These are phyloP conservation scores for Melampsora americana DNA, from an alignment of 1,284 basidiomycete genomes.

Conservation along the genomic window DNA sequence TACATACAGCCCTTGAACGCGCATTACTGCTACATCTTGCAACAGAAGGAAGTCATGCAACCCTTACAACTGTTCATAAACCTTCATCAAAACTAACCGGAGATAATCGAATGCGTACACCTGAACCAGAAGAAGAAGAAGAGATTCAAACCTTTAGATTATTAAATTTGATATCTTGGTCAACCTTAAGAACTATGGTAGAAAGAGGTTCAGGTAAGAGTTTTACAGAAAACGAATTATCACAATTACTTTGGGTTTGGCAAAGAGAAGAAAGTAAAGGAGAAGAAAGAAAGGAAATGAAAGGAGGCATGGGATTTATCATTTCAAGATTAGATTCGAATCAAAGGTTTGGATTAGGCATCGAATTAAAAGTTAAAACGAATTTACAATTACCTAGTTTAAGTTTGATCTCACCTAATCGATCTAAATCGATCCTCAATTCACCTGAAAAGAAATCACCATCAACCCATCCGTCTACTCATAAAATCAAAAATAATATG, in stretches of 20 bases:
- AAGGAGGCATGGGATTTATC: conserved; percentile 32
- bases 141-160: conserved; percentile 16
- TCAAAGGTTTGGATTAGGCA: conserved; percentile 13
- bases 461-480: not conserved
- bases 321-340: conserved; percentile 7
- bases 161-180: conserved; percentile 20
- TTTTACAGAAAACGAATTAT: conserved; percentile 25
- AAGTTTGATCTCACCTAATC: conserved; percentile 14
- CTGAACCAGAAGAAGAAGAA: conserved; percentile 15
- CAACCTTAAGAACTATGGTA: conserved; percentile 25
- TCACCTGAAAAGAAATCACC: not conserved
- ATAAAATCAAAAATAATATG: conserved; percentile 19
- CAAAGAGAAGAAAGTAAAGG: conserved; percentile 16
- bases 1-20: conserved; percentile 30
- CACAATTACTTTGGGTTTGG: conserved; percentile 34
- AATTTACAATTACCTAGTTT: conserved; percentile 17
- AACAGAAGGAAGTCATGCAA: conserved; percentile 19
- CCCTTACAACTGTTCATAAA: conserved; percentile 1
- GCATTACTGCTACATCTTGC: conserved; percentile 32
- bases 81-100: not conserved
- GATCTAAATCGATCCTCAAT: not conserved
- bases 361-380: conserved; percentile 18
- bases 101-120: conserved; percentile 24
- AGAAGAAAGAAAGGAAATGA: not conserved
- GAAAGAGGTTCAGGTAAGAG: conserved; percentile 23